These are phyloP conservation scores for Podospora pseudocomata DNA, from an alignment of 495 filamentous ascomycete genomes.

Conservation along the genomic window DNA sequence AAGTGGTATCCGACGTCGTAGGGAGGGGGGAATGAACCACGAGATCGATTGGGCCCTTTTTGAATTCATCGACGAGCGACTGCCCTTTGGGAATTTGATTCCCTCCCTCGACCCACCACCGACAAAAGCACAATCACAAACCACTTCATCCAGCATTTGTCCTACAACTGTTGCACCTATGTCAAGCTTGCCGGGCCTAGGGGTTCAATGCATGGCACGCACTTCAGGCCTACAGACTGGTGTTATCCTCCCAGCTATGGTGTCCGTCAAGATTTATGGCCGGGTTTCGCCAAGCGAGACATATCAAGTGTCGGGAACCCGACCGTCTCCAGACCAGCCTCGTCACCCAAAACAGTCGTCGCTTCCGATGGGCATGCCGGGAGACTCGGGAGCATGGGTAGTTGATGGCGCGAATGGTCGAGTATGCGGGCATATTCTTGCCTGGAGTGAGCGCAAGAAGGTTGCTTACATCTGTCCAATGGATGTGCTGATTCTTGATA, in stretches of 20 bases:
- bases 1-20: conserved; percentile 75
- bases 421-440: conserved; percentile 85
- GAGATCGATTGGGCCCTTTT: conserved; percentile 97
- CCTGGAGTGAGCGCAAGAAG: conserved; percentile 70
- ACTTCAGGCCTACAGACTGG: conserved; percentile 82
- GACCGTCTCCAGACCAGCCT: background rate
- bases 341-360: conserved; percentile 13
- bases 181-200: conserved; percentile 58
- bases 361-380: conserved; percentile 60
- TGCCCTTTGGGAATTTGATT: conserved; percentile 65
- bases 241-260: conserved; percentile 68
- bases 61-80: conserved; percentile 67
- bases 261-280: conserved; percentile 75
- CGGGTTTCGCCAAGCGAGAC: conserved; percentile 75
- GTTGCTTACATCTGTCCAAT: conserved; percentile 91
- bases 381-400: conserved; percentile 92
- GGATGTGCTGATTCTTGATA: conserved; percentile 84
- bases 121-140: conserved; percentile 5
- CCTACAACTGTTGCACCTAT: conserved; percentile 45
- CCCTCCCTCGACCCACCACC: conserved; percentile 3
- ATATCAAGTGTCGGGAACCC: conserved; percentile 60
- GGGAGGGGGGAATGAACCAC: conserved; percentile 60
- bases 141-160: conserved; percentile 20
- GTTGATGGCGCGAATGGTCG: conserved; percentile 75
- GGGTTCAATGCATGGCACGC: conserved; percentile 87